These are phyloP conservation scores for Pichia sp. DNA, from an alignment of 1,139 yeast species.

Conservation along the genomic window DNA sequence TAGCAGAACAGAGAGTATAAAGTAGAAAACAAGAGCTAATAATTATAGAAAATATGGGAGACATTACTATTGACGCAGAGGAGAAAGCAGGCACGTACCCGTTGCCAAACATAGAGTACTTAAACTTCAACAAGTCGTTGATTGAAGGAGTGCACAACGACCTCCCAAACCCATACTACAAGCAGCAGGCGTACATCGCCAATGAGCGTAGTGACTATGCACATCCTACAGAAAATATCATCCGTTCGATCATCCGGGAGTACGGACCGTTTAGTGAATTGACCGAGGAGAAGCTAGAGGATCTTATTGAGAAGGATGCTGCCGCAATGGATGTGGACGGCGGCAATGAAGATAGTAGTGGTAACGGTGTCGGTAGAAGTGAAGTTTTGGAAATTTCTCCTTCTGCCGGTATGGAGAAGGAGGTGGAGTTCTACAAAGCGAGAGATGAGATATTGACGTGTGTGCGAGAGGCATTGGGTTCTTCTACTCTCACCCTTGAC, in stretches of 20 bases:
- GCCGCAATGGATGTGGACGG: not conserved
- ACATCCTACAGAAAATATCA: conserved; percentile 17
- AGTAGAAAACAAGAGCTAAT: not conserved
- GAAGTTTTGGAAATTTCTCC: not conserved
- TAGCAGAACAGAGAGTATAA: not conserved
- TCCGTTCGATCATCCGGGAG: conserved; percentile 20
- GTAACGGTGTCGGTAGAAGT: not conserved
- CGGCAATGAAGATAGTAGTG: conserved; percentile 4
- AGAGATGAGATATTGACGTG: conserved; percentile 14
- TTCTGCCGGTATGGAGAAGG: not conserved
- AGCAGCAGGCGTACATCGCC: conserved; percentile 5
- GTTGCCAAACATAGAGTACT: conserved; percentile 2
- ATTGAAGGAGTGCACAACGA: conserved; percentile 17
- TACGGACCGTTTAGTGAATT: conserved; percentile 20
- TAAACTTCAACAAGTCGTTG: conserved; percentile 18
- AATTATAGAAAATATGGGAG: not conserved
- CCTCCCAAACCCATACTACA: conserved; percentile 19
- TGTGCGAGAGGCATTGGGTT: conserved; percentile 67
- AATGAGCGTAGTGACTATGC: conserved; percentile 12
- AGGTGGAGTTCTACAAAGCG: conserved; percentile 7
- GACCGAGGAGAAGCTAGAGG: conserved; percentile 16
- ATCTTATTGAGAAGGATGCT: conserved; percentile 7
- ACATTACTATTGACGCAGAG: not conserved
- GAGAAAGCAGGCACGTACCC: conserved; percentile 11
- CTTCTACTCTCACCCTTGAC: conserved; percentile 82